These are phyloP conservation scores for Debaryomycetaceae sp. DNA, from an alignment of 1,139 yeast species.

Conservation along the genomic window DNA sequence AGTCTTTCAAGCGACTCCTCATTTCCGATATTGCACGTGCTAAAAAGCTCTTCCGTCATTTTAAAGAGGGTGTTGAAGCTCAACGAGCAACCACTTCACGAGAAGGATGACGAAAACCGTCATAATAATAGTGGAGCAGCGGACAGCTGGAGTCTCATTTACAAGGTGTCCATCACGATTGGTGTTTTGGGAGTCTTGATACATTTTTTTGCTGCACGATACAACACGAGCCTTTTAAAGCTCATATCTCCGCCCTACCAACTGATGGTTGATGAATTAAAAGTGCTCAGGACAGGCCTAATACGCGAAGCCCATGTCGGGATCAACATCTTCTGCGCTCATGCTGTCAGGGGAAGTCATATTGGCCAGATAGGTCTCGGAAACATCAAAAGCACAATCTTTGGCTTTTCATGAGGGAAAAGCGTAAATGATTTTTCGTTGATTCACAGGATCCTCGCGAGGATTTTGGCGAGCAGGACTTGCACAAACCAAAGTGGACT, in stretches of 20 bases:
- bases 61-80: conserved; percentile 21
- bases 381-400: conserved; percentile 23
- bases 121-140: too few species aligned
- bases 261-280: conserved; percentile 10
- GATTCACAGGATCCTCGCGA: conserved; percentile 10
- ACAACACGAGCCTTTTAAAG: conserved; percentile 13
- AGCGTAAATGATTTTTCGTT: neutral
- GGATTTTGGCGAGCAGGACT: neutral
- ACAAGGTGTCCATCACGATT: conserved; percentile 34
- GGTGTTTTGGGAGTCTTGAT: conserved; percentile 39
- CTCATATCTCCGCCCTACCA: conserved; percentile 9
- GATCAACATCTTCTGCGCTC: conserved; percentile 12
- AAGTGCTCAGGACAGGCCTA: conserved; percentile 10
- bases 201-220: conserved; percentile 30
- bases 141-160: conserved; percentile 12
- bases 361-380: conserved; percentile 33
- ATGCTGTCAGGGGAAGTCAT: conserved; percentile 15
- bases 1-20: conserved; percentile 30
- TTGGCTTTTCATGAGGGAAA: conserved; percentile 6
- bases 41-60: conserved; percentile 27
- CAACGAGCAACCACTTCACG: too few species aligned
- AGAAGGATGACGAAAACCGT: neutral
- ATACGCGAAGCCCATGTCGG: conserved; percentile 13
- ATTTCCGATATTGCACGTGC: conserved; percentile 25
- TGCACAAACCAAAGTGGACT: too few species aligned